These are phyloP conservation scores for Lanmaoa pseudosensibilis DNA, from an alignment of 768 basidiomycete genomes.

Conservation along the genomic window DNA sequence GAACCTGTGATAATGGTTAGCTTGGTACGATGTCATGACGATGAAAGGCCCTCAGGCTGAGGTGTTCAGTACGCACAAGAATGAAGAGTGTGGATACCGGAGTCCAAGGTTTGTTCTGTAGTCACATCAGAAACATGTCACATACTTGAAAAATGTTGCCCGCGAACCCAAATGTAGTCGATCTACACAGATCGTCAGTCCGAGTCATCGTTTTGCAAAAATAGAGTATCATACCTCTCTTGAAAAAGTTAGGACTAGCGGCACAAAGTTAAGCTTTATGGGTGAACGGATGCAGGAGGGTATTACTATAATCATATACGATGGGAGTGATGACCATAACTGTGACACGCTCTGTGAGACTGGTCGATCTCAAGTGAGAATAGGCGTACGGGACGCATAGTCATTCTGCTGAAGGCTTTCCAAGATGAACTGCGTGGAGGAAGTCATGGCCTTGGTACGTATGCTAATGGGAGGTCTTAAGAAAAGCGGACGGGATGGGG, in stretches of 20 bases:
- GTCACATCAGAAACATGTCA: not conserved
- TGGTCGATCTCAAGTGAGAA: not conserved
- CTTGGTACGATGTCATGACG: not conserved
- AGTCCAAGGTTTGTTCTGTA: not conserved
- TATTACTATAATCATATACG: constrained; percentile 5
- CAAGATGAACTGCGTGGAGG: not conserved
- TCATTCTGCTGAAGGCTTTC: not conserved
- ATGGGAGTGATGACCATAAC: not conserved
- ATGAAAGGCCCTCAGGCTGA: not conserved
- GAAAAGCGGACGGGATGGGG: not conserved
- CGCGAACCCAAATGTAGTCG: constrained; percentile 8
- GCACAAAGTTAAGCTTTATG: not conserved
- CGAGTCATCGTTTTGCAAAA: not conserved
- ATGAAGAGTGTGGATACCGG: not conserved
- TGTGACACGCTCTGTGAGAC: not conserved
- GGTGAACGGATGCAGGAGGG: no score
- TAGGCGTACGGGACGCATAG: not conserved
- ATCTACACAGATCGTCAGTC: not conserved
- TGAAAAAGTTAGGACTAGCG: not conserved
- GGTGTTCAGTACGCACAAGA: not conserved
- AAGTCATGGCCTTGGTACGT: not conserved
- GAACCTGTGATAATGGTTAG: not conserved
- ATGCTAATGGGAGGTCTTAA: no score
- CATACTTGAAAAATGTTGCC: not conserved
- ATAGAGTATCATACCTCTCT: not conserved